Percentiles rank a stretch among this genome's conserved stretches.
phyloP scores from a whole-genome alignment of 1,139 yeast species.

The Hemisphaericaspora subhashii region DNA sequence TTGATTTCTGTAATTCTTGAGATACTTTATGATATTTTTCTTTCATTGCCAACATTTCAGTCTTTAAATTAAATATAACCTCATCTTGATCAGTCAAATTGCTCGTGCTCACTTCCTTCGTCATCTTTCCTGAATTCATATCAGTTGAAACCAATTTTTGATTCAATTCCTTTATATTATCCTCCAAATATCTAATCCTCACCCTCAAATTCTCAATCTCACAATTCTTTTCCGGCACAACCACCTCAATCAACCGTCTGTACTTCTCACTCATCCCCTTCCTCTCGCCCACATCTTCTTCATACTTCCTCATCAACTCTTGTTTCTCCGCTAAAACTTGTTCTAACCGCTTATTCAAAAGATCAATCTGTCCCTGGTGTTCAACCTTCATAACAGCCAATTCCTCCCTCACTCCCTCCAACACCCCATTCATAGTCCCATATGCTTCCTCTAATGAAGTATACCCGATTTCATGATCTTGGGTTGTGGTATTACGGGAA shows the following conservation, averaged over 20 bases:
- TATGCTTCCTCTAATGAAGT: slow-evolving; percentile 20
- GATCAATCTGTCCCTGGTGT: slow-evolving; percentile 9
- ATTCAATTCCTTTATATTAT: slow-evolving; percentile 3
- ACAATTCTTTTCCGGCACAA: slow-evolving; percentile 25
- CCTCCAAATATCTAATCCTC: slow-evolving; percentile 16
- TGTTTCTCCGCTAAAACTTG: slow-evolving; percentile 21
- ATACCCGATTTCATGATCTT: slow-evolving; percentile 8
- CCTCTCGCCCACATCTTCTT: slow-evolving; percentile 20
- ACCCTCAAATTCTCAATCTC: slow-evolving; percentile 23
- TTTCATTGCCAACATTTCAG: slow-evolving; percentile 19
- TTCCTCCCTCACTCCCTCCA: slow-evolving; percentile 11
- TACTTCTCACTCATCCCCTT: slow-evolving; percentile 22
- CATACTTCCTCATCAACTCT: slow-evolving; percentile 6
- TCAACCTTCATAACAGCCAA: slow-evolving; percentile 10
- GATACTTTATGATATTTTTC: slow-evolving; percentile 21
- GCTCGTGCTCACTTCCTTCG: neutral
- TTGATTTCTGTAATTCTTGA: slow-evolving; percentile 18
- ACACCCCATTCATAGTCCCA: slow-evolving; percentile 56
- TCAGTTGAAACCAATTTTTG: slow-evolving; percentile 6
- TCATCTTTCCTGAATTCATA: slow-evolving; percentile 4
- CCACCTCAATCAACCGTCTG: slow-evolving; percentile 15
- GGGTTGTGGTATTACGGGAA: slow-evolving; percentile 8
- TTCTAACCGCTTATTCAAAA: slow-evolving; percentile 12
- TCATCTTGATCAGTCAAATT: slow-evolving; percentile 23
- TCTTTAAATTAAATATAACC: slow-evolving; percentile 19